Percentiles rank a stretch among this genome's conserved stretches.
Conservation (phyloP, 1,284 basidiomycete species). For the Trichosporon inkin region DNA sequence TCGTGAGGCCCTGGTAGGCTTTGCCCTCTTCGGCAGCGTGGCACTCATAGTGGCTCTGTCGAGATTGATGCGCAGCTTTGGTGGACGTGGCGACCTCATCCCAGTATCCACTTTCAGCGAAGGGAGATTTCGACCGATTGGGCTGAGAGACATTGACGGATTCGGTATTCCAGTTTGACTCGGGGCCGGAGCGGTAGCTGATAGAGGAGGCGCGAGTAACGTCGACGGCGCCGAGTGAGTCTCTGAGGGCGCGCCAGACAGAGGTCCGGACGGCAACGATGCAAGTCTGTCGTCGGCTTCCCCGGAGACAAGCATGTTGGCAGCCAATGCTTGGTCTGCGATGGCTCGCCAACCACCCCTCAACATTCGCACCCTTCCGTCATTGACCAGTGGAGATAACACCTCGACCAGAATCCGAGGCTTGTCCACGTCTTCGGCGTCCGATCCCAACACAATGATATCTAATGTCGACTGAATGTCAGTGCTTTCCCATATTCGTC, state of each 20-base stretch:
- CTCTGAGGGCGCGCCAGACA: background rate
- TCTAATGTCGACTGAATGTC: conserved; percentile 50
- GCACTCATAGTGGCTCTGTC: conserved; percentile 22
- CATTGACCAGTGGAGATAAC: conserved; percentile 23
- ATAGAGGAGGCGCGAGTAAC: conserved; percentile 24
- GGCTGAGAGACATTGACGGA: conserved; percentile 9
- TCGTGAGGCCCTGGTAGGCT: conserved; percentile 12
- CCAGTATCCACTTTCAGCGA: conserved; percentile 24
- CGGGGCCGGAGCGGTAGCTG: conserved; percentile 11
- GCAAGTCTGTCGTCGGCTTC: conserved; percentile 14
- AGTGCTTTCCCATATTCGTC: conserved; percentile 60
- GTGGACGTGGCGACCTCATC: conserved; percentile 28
- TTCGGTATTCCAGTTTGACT: conserved; percentile 11
- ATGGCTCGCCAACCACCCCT: conserved; percentile 38
- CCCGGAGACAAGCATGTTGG: conserved; percentile 9
- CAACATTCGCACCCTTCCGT: conserved; percentile 28
- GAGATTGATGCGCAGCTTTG: conserved; percentile 42
- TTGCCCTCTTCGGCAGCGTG: conserved; percentile 1
- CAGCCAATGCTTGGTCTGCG: conserved; percentile 7
- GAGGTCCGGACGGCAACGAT: background rate
- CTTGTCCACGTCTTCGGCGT: conserved; percentile 30
- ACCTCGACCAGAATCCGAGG: conserved; percentile 25
- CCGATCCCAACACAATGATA: conserved; percentile 30
- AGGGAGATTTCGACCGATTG: conserved; percentile 29
- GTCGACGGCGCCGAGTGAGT: conserved; percentile 8